Percentiles rank a stretch among this genome's conserved stretches.
phyloP scores from a whole-genome alignment of 805 yeast species.

The Kodamaea kaohsiungensis region DNA sequence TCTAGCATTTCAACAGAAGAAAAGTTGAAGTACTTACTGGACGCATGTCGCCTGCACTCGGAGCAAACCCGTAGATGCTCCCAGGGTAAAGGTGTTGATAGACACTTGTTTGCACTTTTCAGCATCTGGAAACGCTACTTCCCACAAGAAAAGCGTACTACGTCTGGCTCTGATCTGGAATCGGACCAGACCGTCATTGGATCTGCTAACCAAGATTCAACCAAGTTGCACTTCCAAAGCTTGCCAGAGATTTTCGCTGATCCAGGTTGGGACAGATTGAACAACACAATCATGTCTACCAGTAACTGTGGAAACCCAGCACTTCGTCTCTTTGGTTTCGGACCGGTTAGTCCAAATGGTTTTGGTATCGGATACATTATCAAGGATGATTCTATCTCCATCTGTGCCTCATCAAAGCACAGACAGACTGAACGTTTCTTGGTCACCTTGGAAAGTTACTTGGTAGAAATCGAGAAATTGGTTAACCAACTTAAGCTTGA shows the following conservation, averaged over 20 bases:
- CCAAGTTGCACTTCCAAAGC: constrained; percentile 21
- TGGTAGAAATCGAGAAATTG: constrained; percentile 45
- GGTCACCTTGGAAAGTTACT: constrained; percentile 51
- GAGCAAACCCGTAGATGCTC: constrained; percentile 68
- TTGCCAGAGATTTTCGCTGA: constrained; percentile 82
- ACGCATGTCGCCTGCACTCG: constrained; percentile 73
- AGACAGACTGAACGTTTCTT: constrained; percentile 59
- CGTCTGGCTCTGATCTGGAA: constrained; percentile 9
- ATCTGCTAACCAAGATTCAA: constrained; percentile 10
- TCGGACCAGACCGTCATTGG: constrained; percentile 34
- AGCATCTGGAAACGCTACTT: constrained; percentile 80
- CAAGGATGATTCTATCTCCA: constrained; percentile 51
- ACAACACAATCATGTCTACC: constrained; percentile 71
- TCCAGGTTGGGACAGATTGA: constrained; percentile 83
- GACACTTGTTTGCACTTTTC: constrained; percentile 84
- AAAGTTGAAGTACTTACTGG: constrained; percentile 59
- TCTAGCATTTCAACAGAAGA: constrained; percentile 54
- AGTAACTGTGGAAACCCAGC: constrained; percentile 67
- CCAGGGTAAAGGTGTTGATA: constrained; percentile 84
- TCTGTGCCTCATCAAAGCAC: constrained; percentile 61
- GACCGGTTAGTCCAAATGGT: constrained; percentile 59
- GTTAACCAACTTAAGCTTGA: constrained; percentile 25
- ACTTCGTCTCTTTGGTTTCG: constrained; percentile 56
- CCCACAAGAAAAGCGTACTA: constrained; percentile 5
- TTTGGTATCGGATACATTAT: constrained; percentile 59